Evolutionary conservation across 306 rosid species (phyloP), one percentile per base, ranked within the genome.

Genomic region (Ormosia emarginata): DNA sequence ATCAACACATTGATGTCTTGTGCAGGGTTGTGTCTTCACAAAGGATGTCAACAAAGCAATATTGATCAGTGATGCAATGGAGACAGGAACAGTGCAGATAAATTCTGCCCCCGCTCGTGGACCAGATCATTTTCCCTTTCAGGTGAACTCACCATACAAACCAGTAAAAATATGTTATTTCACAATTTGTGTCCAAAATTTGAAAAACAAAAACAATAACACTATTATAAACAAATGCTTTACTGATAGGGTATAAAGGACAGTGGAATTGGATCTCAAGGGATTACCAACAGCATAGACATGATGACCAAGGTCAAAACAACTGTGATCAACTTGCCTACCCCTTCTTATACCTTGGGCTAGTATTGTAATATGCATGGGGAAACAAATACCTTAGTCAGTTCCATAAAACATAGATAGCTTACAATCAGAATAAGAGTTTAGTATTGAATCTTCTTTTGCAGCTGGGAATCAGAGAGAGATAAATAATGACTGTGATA

Each of bases 261-360:
- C 81, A 95, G 99, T 85, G 99, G 99, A 65, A 96, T 93, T 79
- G 99, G 99, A 78, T 96, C 99, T 15, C 99, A 96, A 85, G 99
- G 98, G 56, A 91, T 93, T 65, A 93, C 99, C 47, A 96, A 96
- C 92, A 96, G 99, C 88, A 93, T 96, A 76, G 79, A 90, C 97
- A 96, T 96, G 99, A 96, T 93, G 99, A 96, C 97, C 53, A 93
- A 93, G 87, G 73, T 91, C 80, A 96, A 96, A 94, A 91, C 92
- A 10, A 93, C 98, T 41, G 94, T 93, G 12, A 93, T 93, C 83
- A 93, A 93, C 89, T 89, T 93, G 83, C 98, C 98, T 53, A 86
- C 90, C 61, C 96, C 98, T 85, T 90, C 98, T 80, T 95, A 95
- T 90, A 89, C 92, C 80, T 93, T 93, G 97, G 99, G 99, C 71